Evolutionary conservation across 441 rosid species (phyloP), one percentile per base, ranked within the genome.

Genomic region (Euphorbia corollata): DNA sequence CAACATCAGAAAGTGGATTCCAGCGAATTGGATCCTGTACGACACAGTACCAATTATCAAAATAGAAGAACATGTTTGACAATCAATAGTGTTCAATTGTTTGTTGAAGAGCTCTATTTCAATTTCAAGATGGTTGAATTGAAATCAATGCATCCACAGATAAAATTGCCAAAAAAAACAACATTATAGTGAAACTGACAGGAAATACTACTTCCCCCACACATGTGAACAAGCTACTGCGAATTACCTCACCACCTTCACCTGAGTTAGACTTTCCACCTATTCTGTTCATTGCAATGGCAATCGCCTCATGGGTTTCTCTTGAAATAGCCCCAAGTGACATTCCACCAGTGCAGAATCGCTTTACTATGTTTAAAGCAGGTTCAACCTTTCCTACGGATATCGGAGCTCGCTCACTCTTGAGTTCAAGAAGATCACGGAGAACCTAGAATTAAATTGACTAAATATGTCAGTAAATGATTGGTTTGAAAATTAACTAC

Each of bases 341-440:
- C 98, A 94, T 94, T 68, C 98, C 99, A 66, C 98, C 99, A 54
- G 99, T 94, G 81, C 99, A 94, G 80, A 94, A 94, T 63, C 98
- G 86, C 71, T 89, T 77, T 59, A 91, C 99, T 63, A 94, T 94
- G 51, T 96, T 82, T 47, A 76, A 66, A 10, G 98, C 98, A 20
- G 99, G 92, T 79, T 94, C 99, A 45, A 94, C 99, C 84, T 84
- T 88, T 72, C 99, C 91, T 45, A 94, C 87, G 53, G 92, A 91
- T 77, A 94, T 87, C 20, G 99, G 92, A 70, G 81, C 75, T 56
- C 90, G 90, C 43, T 91, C 94, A 82, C 97, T 94, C 84, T 85
- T 91, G 77, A 94, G 88, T 82, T 91, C 99, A 61, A 94, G 80
- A 63, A 94, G 98, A 80, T 91, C 99, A 12, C 99, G 99, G 20